These are phyloP conservation scores for Coemansia interrupta DNA, from an alignment of 192 early-diverging fungal genomes.

Conservation along the genomic window DNA sequence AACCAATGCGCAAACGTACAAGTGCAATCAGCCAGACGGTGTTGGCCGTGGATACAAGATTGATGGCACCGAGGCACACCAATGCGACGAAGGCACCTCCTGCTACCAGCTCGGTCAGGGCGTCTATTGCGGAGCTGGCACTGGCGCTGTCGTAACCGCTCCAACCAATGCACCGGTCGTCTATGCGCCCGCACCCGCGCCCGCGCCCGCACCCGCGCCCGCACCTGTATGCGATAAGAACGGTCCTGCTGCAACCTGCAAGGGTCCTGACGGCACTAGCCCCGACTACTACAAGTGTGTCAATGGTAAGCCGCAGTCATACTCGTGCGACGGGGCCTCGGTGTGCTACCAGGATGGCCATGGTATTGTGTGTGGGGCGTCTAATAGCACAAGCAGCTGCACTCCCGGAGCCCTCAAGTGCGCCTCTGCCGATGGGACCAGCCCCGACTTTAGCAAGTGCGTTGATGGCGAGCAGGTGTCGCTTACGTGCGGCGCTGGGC, in stretches of 20 bases:
- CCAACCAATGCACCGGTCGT: background rate
- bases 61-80: slow-evolving; percentile 9
- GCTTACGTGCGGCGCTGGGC: slow-evolving; percentile 13
- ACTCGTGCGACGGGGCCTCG: slow-evolving; percentile 7
- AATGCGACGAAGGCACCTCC: slow-evolving; percentile 16
- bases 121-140: slow-evolving; percentile 21
- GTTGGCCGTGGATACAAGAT: slow-evolving; percentile 16
- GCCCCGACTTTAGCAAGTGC: slow-evolving; percentile 17
- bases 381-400: slow-evolving; percentile 4
- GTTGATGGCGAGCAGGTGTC: slow-evolving; percentile 21
- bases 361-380: slow-evolving; percentile 13
- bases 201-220: background rate
- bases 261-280: slow-evolving; percentile 8
- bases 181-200: background rate
- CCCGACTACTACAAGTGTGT: slow-evolving; percentile 13
- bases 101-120: slow-evolving; percentile 26
- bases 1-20: slow-evolving; percentile 16
- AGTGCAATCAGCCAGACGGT: slow-evolving; percentile 19
- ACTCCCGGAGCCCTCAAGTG: slow-evolving; percentile 18
- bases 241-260: slow-evolving; percentile 6
- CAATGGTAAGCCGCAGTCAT: slow-evolving; percentile 10
- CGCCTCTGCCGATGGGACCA: slow-evolving; percentile 16
- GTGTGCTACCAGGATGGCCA: slow-evolving; percentile 27
- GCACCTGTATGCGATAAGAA: slow-evolving; percentile 13
- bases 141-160: slow-evolving; percentile 3